Base-by-base conservation (phyloP, 1,284 basidiomycete genomes). In the Moniliophthora roreri region DNA sequence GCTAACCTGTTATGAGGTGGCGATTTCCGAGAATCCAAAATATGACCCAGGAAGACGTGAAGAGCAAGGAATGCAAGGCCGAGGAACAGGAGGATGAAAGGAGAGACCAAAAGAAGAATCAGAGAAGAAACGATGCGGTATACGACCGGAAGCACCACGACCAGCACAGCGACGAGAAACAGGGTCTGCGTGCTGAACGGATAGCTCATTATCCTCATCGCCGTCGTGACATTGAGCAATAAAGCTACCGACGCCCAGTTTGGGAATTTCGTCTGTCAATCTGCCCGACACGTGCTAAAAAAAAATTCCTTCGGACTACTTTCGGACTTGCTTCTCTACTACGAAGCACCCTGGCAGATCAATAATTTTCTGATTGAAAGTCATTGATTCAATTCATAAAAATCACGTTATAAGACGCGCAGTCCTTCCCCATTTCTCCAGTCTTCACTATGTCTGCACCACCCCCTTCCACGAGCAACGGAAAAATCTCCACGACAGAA, bases 401-500 rank as follows among this genome's bases (percentile, higher is more conserved):
- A 15, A 26, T 32, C 32, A 18, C 36, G 11, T 51, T 21, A 1
- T 8, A 44, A 23, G 16, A 24, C 28, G 16, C 6, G 13, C 13
- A 13, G 15, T 21, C 28, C 28, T 11, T 32, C 28, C 28, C 28
- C 28, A 11, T 32, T 32, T 32, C 28, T 32, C 28, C 6, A 32
- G 28, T 32, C 28, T 32, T 32, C 28, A 32, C 28, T 11, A 32
- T 28, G 23, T 13, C 35, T 48, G 16, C 38, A 34, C 34, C 38
- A 58, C 52, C 60, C 58, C 48, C 57, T 45, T 26, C 50, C 42
- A 48, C 54, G 18, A 23, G 44, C 20, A 58, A 53, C 28, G 54
- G 50, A 28, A 71, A 75, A 36, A 63, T 91, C 34, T 85, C 84
- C 40, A 89, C 87, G 0, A 60, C 73, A 35, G 94, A 95, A 71